Base-by-base conservation (phyloP, 139 green algal genomes). In the Zygnema circumcarinatum region DNA sequence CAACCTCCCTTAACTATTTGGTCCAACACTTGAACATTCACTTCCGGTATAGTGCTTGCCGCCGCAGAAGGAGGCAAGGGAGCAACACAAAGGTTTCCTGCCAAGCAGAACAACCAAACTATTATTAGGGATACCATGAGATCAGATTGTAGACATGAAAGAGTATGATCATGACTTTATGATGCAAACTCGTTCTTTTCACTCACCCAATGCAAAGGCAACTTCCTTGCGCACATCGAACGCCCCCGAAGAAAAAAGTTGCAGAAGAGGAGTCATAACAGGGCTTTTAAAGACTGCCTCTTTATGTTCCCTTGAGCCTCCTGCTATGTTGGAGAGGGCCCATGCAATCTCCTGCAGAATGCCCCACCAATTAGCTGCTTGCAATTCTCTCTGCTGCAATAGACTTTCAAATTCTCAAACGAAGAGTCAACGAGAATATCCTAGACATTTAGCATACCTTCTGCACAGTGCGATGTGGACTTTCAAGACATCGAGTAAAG, bases 321-420 rank as follows among this genome's bases (percentile, higher is more conserved):
- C 87, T 35, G 87, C 85, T 29, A 91, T 87, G 56, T 91, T 91
- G 72, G 81, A 86, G 3, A 91, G 7, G 20, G 69, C 87, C 87
- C 87, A 91, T 16, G 87, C 87, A 25, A 41, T 53, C 82, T 91
- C 87, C 86, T 89, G 73, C 20, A 52, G 32, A 11, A 22, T 35
- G 31, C 40, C 25, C 54, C 54, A n/a, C n/a, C n/a, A n/a, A n/a
- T n/a, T n/a, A n/a, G n/a, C n/a, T n/a, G n/a, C n/a, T n/a, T n/a
- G n/a, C n/a, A n/a, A n/a, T n/a, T n/a, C n/a, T n/a, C n/a, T n/a
- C 54, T 33, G 54, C 25, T 72, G 54, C 54, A 29, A 29, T 29
- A 67, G 32, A 79, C 22, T 21, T 22, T 25, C 72, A 22, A 31
- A 79, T 79, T 31, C 72, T 68, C 72, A 22, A 21, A 79, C 72